Conservation (phyloP, 1,284 basidiomycete genomes). For the Melampsora americana region DNA sequence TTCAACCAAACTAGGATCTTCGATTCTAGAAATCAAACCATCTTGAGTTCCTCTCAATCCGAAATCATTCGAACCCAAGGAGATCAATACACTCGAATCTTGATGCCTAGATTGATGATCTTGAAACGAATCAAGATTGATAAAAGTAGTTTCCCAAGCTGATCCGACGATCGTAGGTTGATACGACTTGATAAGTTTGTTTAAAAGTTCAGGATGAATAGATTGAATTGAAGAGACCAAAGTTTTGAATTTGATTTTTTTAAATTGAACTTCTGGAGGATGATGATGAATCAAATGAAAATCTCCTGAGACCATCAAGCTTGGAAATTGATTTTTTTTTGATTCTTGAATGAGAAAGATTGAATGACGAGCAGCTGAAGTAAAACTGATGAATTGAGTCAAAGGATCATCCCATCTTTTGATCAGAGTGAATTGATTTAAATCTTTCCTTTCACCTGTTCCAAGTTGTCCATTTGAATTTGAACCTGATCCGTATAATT, state of each 20-base stretch:
- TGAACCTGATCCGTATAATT: constrained; percentile 11
- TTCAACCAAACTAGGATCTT: neutral
- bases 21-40: neutral
- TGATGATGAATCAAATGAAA: neutral
- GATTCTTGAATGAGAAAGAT: constrained; percentile 4
- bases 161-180: constrained; percentile 11
- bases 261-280: neutral
- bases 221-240: neutral
- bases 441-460: neutral
- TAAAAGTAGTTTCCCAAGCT: constrained; percentile 37
- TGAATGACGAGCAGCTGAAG: constrained; percentile 21
- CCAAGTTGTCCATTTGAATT: constrained; percentile 37
- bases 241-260: neutral
- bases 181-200: constrained; percentile 2
- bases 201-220: constrained; percentile 1
- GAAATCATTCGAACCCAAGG: constrained; percentile 33
- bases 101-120: neutral
- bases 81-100: neutral
- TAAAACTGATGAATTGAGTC: neutral
- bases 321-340: neutral
- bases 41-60: constrained; percentile 9
- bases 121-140: neutral
- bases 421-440: neutral
- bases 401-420: neutral
- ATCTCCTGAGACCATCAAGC: constrained; percentile 12